phyloP scores from a whole-genome alignment of 139 green algal genomes.

The Gonium pectorale region DNA sequence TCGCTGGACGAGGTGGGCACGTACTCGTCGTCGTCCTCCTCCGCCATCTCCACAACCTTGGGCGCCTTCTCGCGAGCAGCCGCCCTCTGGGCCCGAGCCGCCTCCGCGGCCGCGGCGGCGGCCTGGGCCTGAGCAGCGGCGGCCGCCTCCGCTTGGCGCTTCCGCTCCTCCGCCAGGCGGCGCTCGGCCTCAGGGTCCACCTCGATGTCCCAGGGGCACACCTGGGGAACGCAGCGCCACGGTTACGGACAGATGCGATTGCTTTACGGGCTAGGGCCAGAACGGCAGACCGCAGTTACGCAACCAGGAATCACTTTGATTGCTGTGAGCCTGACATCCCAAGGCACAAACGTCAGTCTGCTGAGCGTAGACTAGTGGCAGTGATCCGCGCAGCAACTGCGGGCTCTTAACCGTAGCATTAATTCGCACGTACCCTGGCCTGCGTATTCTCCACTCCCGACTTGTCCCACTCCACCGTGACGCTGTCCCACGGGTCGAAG shows the following conservation, averaged over 20 bases:
- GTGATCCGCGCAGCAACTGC: too few relatives aligned
- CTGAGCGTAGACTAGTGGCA: too few relatives aligned
- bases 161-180: slow-evolving; percentile 38
- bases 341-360: too few relatives aligned
- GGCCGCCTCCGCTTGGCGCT: slow-evolving; percentile 11
- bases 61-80: slow-evolving; percentile 40
- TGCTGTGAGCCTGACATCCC: too few relatives aligned
- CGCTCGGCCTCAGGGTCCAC: slow-evolving; percentile 78
- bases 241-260: too few relatives aligned
- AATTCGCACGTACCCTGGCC: slow-evolving; percentile 19
- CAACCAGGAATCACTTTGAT: too few relatives aligned
- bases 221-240: too few relatives aligned
- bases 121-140: slow-evolving; percentile 22
- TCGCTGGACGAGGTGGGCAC: slow-evolving; percentile 23
- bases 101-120: slow-evolving; percentile 23
- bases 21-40: slow-evolving; percentile 47
- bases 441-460: slow-evolving; percentile 25
- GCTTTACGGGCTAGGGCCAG: too few relatives aligned
- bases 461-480: slow-evolving; percentile 79
- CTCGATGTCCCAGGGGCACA: slow-evolving; percentile 90
- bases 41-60: slow-evolving; percentile 34
- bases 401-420: too few relatives aligned
- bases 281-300: too few relatives aligned
- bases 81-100: slow-evolving; percentile 48
- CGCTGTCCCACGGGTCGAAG: slow-evolving; percentile 84